Base-by-base conservation (phyloP, 164 flowering plant genomes). In the Vitis amurensis region DNA sequence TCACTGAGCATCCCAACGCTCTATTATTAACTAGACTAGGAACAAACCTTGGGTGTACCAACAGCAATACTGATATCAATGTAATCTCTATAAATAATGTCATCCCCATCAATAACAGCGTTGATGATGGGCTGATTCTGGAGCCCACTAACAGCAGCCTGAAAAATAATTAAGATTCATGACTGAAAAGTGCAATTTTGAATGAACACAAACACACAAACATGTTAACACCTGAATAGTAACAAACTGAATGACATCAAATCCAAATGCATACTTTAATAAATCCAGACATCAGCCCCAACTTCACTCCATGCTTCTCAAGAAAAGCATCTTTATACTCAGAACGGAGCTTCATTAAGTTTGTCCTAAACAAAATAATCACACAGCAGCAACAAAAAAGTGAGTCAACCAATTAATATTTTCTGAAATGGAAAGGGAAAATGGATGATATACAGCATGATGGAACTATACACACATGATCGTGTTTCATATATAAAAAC, bases 251-350 rank as follows among this genome's bases (percentile, higher is more conserved):
- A 16, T 3, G 49, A 19, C 47, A 14, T 50, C 52, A n/a, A 63
- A 23, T 23, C 27, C 68, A 14, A 55, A 3, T 23, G 9, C 78
- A 71, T 85, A 91, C 98, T 78, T 93, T 93, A 52, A 92, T 85
- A 86, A 93, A 93, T 55, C 99, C 98, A 12, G 99, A 95, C 99
- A 95, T 95, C 27, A 93, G 76, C 51, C 99, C 99, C 75, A 95
- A 69, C 75, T 95, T 95, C 64, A 95, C 98, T 56, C 99, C 97
- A 81, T 95, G 99, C 76, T 92, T 94, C 74, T 91, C 98, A 63
- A 84, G 64, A 72, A 94, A 94, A 29, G 96, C 91, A 78, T 95
- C 99, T 70, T 95, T 95, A 76, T 95, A 95, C 11, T 95, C 97
- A 55, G 98, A 85, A 8, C 99, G 99, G 48, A 95, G 96, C 81